These are phyloP conservation scores for Aspergillus tubingensis DNA, from an alignment of 2,329 filamentous ascomycete species.

Conservation along the genomic window DNA sequence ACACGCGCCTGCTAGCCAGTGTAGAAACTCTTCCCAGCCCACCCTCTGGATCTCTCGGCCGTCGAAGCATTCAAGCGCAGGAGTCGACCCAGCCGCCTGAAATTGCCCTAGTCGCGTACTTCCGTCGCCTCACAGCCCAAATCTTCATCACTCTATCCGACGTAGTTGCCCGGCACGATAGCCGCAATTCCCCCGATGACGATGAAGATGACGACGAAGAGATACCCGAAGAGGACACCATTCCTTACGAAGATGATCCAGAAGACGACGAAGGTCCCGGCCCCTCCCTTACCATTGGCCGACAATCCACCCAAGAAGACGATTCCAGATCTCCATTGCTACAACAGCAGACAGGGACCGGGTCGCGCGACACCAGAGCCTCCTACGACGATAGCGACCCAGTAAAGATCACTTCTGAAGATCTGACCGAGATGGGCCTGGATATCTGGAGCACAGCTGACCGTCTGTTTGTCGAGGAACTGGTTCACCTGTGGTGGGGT, in stretches of 20 bases:
- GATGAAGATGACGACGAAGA: slow-evolving; percentile 2
- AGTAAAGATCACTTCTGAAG: slow-evolving; percentile 44
- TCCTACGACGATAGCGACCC: slow-evolving; percentile 22
- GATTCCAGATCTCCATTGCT: slow-evolving; percentile 33
- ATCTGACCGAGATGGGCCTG: slow-evolving; percentile 52
- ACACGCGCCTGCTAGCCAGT: slow-evolving; percentile 43
- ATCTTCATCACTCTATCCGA: slow-evolving; percentile 50
- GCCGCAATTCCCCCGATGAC: slow-evolving; percentile 15
- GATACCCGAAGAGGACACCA: background rate
- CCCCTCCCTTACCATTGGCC: slow-evolving; percentile 26
- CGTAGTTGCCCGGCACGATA: slow-evolving; percentile 46
- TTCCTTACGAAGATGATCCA: slow-evolving; percentile 2
- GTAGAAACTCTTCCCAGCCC: slow-evolving; percentile 37
- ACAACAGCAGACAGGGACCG: slow-evolving; percentile 14
- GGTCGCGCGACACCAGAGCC: background rate
- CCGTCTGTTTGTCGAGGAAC: slow-evolving; percentile 48
- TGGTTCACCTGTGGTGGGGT: slow-evolving; percentile 50
- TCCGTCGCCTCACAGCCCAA: slow-evolving; percentile 50
- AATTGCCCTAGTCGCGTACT: slow-evolving; percentile 53
- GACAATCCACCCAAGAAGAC: slow-evolving; percentile 28
- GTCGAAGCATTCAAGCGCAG: slow-evolving; percentile 30
- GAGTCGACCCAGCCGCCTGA: slow-evolving; percentile 43
- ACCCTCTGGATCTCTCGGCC: slow-evolving; percentile 25
- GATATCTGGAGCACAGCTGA: slow-evolving; percentile 53
- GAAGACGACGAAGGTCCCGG: slow-evolving; percentile 23